A percentile compares a stretch with the other conserved stretches of the same genome.
phyloP scores from a whole-genome alignment of 2,329 filamentous ascomycete genomes.

The Arthrocladium fulminans region DNA sequence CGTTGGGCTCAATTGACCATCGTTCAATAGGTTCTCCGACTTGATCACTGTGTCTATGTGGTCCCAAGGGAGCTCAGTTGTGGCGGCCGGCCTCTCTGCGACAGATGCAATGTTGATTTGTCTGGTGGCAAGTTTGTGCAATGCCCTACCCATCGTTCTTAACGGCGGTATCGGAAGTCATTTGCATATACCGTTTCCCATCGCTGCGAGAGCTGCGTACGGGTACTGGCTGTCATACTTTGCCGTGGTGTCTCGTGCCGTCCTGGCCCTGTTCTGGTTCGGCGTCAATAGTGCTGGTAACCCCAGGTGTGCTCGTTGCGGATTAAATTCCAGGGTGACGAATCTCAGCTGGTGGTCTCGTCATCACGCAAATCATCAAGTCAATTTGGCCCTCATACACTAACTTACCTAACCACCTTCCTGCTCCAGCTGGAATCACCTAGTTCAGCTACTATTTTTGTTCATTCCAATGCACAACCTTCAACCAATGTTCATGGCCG shows the following conservation, averaged over 20 bases:
- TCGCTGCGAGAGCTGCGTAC: slow-evolving; percentile 47
- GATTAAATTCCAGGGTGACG: slow-evolving; percentile 35
- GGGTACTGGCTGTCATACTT: slow-evolving; percentile 48
- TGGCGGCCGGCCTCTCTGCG: slow-evolving; percentile 31
- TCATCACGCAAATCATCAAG: slow-evolving; percentile 44
- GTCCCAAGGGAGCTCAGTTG: slow-evolving; percentile 18
- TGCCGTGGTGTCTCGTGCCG: slow-evolving; percentile 43
- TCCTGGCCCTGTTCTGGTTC: slow-evolving; percentile 53
- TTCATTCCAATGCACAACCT: slow-evolving; percentile 21
- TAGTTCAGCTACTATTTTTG: slow-evolving; percentile 20
- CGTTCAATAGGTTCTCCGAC: slow-evolving; percentile 8
- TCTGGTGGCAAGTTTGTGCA: slow-evolving; percentile 11
- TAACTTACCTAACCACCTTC: slow-evolving; percentile 24
- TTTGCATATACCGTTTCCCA: slow-evolving; percentile 48
- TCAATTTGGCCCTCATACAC: slow-evolving; percentile 35
- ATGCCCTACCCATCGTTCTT: slow-evolving; percentile 45
- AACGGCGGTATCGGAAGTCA: slow-evolving; percentile 48
- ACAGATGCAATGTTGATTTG: slow-evolving; percentile 12
- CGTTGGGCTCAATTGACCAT: not conserved
- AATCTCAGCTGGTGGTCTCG: slow-evolving; percentile 13
- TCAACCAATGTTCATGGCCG: slow-evolving; percentile 20
- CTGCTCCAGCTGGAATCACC: slow-evolving; percentile 19
- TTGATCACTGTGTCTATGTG: slow-evolving; percentile 10
- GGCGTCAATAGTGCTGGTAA: slow-evolving; percentile 51
- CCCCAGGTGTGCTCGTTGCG: slow-evolving; percentile 31